These are phyloP conservation scores for Nemania serpens DNA, from an alignment of 2,329 filamentous ascomycete genomes.

Conservation along the genomic window DNA sequence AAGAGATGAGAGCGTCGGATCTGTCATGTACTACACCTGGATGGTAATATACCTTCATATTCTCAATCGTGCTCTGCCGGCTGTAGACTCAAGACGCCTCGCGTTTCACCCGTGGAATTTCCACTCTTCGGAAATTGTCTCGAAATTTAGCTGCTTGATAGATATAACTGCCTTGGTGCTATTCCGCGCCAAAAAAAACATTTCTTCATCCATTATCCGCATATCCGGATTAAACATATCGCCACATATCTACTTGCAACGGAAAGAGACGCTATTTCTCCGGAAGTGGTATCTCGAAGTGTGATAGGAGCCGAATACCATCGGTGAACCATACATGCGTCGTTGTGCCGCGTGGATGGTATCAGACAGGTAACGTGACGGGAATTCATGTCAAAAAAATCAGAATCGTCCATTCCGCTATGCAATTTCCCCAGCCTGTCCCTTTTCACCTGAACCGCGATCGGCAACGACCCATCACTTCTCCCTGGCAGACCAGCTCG, in stretches of 20 bases:
- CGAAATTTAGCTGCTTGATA: slow-evolving; percentile 17
- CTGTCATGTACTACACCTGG: no score
- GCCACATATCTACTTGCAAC: slow-evolving; percentile 17
- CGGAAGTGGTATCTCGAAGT: slow-evolving; percentile 17
- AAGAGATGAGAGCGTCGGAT: no score
- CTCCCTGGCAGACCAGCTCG: slow-evolving; percentile 97
- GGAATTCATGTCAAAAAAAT: slow-evolving; percentile 32
- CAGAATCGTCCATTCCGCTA: slow-evolving; percentile 28
- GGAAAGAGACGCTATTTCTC: slow-evolving; percentile 26
- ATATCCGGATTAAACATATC: slow-evolving; percentile 17
- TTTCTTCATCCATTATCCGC: slow-evolving; percentile 29
- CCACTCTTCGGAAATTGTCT: neutral
- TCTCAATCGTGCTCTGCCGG: neutral
- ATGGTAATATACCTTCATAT: neutral
- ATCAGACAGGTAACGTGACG: slow-evolving; percentile 35
- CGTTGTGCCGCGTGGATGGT: slow-evolving; percentile 35
- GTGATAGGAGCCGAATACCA: slow-evolving; percentile 9
- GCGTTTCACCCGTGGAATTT: neutral
- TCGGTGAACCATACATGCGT: slow-evolving; percentile 32
- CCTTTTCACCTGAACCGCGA: slow-evolving; percentile 74
- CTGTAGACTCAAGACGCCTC: neutral
- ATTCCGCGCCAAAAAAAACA: slow-evolving; percentile 9
- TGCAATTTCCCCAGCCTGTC: slow-evolving; percentile 21
- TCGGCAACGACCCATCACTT: slow-evolving; percentile 97
- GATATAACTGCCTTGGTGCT: slow-evolving; percentile 11